Evolutionary conservation across 805 yeast species (phyloP), one percentile per base, ranked within the genome.

Genomic region (Yarrowia alimentaria): DNA sequence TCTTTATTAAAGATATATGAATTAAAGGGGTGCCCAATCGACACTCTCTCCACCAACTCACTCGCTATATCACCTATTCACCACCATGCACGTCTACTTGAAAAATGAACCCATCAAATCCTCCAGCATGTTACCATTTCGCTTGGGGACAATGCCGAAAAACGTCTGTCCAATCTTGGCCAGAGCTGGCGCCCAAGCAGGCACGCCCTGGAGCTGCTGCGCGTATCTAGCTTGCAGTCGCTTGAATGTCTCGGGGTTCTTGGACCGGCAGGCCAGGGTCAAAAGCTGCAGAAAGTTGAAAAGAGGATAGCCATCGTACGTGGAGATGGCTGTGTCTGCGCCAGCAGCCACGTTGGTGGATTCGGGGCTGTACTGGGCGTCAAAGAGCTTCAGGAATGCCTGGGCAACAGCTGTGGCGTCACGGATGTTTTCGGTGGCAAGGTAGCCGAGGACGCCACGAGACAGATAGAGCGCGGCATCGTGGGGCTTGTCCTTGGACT

Each of bases 61-160:
- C n/a, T n/a, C n/a, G n/a, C n/a, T n/a, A n/a, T n/a, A n/a, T n/a
- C n/a, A n/a, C n/a, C n/a, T n/a, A n/a, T n/a, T 21, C 13, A 11
- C 42, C 20, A 13, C 4, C 19, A 3, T 12, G n/a, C n/a, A n/a
- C n/a, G n/a, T n/a, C 13, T 30, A 43, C 30, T 43, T 43, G 28
- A 82, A 64, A 31, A 83, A 65, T 20, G 84, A 81, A 16, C 84
- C 77, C 95, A 93, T 86, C 73, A 91, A 71, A 58, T 80, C 82
- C 64, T 79, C 84, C 57, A 85, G 64, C 59, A 81, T 65, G 60
- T 83, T 82, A 1, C 67, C 67, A 55, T 75, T 80, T 49, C 72
- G 74, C 45, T 71, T 77, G 12, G 78, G 72, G 56, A 60, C 62
- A 54, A 86, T 77, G 10, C 76, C 78, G 60, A 83, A 86, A 63